Percentiles rank a stretch among this genome's conserved stretches.
Evolutionary conservation across 1,284 basidiomycete genomes (phyloP).

Genomic region (Ustilago loliicola): DNA sequence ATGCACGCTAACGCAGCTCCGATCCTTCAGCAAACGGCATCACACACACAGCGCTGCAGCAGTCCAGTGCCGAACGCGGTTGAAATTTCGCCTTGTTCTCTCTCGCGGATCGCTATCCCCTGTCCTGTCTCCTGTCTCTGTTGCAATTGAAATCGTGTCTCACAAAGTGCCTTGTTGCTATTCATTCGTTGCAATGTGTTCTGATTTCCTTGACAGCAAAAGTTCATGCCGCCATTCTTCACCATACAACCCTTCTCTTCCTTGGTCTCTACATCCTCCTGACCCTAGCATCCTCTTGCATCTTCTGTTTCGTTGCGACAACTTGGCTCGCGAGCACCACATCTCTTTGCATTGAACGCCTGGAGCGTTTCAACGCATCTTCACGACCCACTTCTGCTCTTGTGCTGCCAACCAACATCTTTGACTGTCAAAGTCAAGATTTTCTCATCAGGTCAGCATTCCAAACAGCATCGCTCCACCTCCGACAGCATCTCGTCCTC

Average conservation of each 20-base stretch:
- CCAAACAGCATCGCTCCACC: background rate
- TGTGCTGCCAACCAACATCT: background rate
- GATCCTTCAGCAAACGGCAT: constrained; percentile 24
- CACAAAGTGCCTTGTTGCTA: background rate
- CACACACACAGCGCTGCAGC: background rate
- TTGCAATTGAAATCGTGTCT: background rate
- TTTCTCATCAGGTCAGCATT: background rate
- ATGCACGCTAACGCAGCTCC: constrained; percentile 14
- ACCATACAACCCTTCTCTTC: background rate
- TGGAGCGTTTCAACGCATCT: constrained; percentile 13
- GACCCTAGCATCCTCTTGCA: background rate
- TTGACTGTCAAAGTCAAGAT: no score
- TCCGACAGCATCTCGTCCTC: background rate
- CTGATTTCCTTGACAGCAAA: no score
- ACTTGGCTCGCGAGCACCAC: background rate
- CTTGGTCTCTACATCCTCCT: background rate
- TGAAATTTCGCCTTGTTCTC: background rate
- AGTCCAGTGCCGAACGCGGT: background rate
- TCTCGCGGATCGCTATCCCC: background rate
- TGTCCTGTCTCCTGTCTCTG: constrained; percentile 3
- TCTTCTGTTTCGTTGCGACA: background rate
- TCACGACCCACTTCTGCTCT: background rate
- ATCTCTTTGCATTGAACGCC: background rate
- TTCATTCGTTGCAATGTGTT: no score
- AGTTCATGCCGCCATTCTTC: background rate